Evolutionary conservation across 805 yeast species (phyloP), one percentile per base, ranked within the genome.

Genomic region (Hanseniaspora clermontiae): DNA sequence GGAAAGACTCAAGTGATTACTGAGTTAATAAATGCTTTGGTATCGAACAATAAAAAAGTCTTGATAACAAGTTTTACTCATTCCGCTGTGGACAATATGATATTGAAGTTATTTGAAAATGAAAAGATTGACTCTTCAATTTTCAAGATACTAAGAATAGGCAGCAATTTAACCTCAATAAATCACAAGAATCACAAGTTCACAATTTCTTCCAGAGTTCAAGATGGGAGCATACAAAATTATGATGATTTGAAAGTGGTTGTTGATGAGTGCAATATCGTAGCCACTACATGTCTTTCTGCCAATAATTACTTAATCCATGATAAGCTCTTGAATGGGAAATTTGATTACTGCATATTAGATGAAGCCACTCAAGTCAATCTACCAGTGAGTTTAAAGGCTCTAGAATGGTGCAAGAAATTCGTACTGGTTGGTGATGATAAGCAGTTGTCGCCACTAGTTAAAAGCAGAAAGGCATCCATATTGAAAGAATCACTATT

Each of bases 331-430:
- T 60, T 65, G 54, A 70, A 77, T 6, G 50, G 79, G 37, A 74
- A 71, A 15, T 93, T 93, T 68, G 98, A 93, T 64, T 91, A 86
- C 65, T 95, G 97, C 65, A 89, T 93, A 43, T 77, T 93, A 46
- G 99, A 93, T 67, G 99, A 93, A 67, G 97, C 97, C 0, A 89
- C 97, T 0, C 98, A 93, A 65, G 86, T 91, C 0, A 84, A 97
- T 0, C 75, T 91, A 75, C 98, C 99, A 0, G 76, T 87, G 6
- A 85, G 95, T 62, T 68, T 93, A 32, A 98, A 97, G 0, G 97
- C 98, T 0, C 67, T 93, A 49, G 69, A 89, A 36, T 79, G 77
- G 60, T 83, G 89, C 37, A 83, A 84, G 47, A 85, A 78, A 67
- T 93, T 91, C 66, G 77, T 93, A 1, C 74, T 93, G 59, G 97